phyloP scores from a whole-genome alignment of 2,329 filamentous ascomycete species.

The Beauveria sp. region DNA sequence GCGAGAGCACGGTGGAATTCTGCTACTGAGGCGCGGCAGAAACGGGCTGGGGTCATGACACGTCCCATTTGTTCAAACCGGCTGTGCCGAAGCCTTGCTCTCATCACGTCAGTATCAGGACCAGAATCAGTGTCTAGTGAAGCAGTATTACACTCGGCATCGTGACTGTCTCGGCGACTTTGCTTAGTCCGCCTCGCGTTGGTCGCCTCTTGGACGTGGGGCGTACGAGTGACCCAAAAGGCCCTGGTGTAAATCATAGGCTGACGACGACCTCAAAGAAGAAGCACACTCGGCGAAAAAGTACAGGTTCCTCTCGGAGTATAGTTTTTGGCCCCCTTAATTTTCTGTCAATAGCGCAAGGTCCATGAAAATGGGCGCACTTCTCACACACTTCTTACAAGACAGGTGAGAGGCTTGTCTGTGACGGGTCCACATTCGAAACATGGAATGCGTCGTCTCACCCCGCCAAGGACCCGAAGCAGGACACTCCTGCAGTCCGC shows the following conservation, averaged over 20 bases:
- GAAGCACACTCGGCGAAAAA: not conserved
- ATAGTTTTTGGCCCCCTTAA: not conserved
- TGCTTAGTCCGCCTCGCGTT: not conserved
- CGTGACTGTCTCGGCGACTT: not conserved
- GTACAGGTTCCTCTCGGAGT: too few relatives aligned
- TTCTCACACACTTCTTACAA: slow-evolving; percentile 12
- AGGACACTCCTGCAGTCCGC: not conserved
- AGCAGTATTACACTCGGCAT: not conserved
- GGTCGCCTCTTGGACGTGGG: not conserved
- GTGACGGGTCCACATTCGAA: slow-evolving; percentile 6
- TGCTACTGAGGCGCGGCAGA: slow-evolving; percentile 3
- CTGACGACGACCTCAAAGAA: not conserved
- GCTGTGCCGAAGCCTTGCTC: not conserved
- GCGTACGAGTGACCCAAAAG: not conserved
- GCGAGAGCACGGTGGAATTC: not conserved
- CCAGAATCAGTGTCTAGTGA: not conserved
- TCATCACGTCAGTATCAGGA: not conserved
- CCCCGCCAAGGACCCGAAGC: not conserved
- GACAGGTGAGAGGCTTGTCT: slow-evolving; percentile 4
- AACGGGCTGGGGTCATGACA: slow-evolving; percentile 1
- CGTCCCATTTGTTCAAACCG: slow-evolving; percentile 1
- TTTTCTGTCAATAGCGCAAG: not conserved
- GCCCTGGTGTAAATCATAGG: not conserved
- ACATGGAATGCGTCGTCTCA: not conserved
- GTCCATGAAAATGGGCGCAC: not conserved